A percentile compares a stretch with the other conserved stretches of the same genome.
These are phyloP conservation scores for Biancaea sappan DNA, from an alignment of 306 rosid species.

Conservation along the genomic window DNA sequence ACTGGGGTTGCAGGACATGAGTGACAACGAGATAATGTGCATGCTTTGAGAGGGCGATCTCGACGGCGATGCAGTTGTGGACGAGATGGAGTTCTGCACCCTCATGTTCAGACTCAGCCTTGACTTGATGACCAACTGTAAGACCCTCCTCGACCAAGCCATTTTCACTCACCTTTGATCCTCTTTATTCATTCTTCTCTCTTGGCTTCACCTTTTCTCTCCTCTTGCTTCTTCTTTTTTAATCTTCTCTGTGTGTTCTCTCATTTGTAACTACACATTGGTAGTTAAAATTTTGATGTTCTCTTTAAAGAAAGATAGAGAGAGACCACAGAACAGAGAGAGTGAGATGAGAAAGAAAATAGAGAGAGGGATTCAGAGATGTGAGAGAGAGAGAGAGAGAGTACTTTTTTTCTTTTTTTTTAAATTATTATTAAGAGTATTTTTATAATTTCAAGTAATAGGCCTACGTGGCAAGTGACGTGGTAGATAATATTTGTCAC, in stretches of 20 bases:
- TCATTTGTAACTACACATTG: neutral
- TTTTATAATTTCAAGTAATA: no score
- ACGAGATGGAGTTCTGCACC: conserved; percentile 82
- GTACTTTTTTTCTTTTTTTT: no score
- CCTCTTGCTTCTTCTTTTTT: neutral
- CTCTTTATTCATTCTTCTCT: neutral
- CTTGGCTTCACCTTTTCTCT: no score
- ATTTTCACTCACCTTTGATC: conserved; percentile 18
- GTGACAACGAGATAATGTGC: conserved; percentile 64
- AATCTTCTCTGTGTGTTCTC: neutral
- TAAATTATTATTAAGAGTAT: no score
- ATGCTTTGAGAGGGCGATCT: conserved; percentile 86
- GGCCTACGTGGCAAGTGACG: no score
- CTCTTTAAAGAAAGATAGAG: no score
- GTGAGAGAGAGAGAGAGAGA: no score
- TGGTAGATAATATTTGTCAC: no score
- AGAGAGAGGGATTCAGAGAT: no score
- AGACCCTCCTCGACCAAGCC: conserved; percentile 58
- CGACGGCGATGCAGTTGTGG: conserved; percentile 76
- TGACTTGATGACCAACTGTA: conserved; percentile 63
- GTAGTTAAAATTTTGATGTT: neutral
- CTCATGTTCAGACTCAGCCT: conserved; percentile 91
- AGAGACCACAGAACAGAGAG: no score
- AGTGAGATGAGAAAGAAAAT: no score
- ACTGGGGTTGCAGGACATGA: conserved; percentile 74